A percentile compares a stretch with the other conserved stretches of the same genome.
Conservation (phyloP, 495 filamentous ascomycete genomes). For the Neurospora africana region DNA sequence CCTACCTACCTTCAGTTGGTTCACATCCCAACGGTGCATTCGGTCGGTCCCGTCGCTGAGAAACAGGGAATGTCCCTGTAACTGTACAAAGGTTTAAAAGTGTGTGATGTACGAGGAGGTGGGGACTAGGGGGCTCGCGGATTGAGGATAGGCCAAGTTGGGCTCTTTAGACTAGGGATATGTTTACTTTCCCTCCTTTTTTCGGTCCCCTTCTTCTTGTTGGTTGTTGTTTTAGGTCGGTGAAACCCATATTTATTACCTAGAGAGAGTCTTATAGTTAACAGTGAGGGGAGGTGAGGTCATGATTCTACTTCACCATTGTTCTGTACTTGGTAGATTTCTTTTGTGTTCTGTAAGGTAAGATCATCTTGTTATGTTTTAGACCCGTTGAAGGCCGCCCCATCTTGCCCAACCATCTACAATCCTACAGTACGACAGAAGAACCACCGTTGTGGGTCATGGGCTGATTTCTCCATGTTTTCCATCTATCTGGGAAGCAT, state of each 20-base stretch:
- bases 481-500: background rate
- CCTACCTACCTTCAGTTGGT: background rate
- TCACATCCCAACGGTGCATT: background rate
- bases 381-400: background rate
- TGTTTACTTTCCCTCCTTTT: background rate
- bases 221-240: background rate
- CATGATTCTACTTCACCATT: background rate
- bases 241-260: background rate
- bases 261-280: background rate
- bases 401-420: background rate
- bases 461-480: background rate
- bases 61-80: background rate
- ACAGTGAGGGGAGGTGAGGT: background rate
- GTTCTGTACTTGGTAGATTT: background rate
- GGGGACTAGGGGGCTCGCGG: background rate
- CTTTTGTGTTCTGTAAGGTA: background rate
- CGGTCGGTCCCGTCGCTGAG: background rate
- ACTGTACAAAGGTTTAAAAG: background rate
- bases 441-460: background rate
- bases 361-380: background rate
- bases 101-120: background rate
- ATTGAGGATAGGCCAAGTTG: background rate
- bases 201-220: background rate
- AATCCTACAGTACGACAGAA: background rate
- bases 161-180: background rate